Base-by-base conservation (phyloP, 345 rosid species). In the Populus ilicifolia region DNA sequence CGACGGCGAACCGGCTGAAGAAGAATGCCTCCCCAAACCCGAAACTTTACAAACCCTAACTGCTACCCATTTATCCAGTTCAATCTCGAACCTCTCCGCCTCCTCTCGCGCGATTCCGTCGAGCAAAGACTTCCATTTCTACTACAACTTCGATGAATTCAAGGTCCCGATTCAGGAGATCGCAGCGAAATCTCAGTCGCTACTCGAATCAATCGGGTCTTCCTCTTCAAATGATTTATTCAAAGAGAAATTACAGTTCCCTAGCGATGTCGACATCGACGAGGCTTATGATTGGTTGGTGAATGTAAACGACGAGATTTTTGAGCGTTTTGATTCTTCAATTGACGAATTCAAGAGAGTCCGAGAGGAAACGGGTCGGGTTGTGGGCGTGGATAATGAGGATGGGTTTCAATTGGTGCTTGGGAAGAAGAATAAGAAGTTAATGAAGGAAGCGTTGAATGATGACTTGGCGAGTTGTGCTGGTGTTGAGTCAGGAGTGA, bases 241-340 rank as follows among this genome's bases (percentile, higher is more conserved):
- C 63, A 43, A 70, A 87, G 78, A 76, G 70, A 83, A 67, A 69
- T 77, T 80, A 46, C 56, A 35, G 35, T 86, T 81, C 54, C 91
- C 95, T 1, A 81, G 72, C 46, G 88, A 85, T 6, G 21, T 80
- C 62, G 90, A 88, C 33, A 80, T 77, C 25, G 91, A 83, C 54
- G 97, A 90, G 14, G 87, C 87, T n/a, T 89, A 83, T 73, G 92
- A 96, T 71, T 91, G 96, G 96, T 86, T 92, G 14, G 88, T 89
- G 44, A 81, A 84, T 62, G 82, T 90, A 7, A 92, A 89, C 81
- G 99, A 93, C 83, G 93, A 90, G 50, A 75, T 86, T 38, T 78
- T 88, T 12, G 96, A 93, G 89, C 87, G 85, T 52, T 85, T 93
- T 13, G 96, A 96, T 70, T 79, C 74, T 48, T 90, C 91, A 0